Base-by-base conservation (phyloP, 73 alveolate species). In the Blepharisma stoltei region DNA sequence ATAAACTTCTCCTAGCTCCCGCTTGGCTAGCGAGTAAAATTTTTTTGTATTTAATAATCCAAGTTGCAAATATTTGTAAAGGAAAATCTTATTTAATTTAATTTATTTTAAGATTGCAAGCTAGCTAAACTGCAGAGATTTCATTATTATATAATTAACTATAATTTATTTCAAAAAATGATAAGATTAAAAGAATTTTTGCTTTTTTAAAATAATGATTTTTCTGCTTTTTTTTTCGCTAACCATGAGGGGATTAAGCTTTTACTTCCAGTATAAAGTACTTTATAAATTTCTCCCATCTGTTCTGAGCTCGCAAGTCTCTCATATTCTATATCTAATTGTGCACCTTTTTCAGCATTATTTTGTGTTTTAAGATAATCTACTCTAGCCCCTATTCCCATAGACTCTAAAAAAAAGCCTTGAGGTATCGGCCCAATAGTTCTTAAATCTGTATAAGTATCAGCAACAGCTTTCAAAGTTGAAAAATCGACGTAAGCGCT, bases 401-500 rank as follows among this genome's bases (percentile, higher is more conserved):
- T 90, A 6, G 85, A 54, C 68, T 93, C 96, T 14, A 93, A 76
- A 67, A 92, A 89, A 7, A 77, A 46, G 4, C 97, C 98, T 77
- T 93, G 77, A 0, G 97, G 94, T 85, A 93, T 77, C 6, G 92
- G 87, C 37, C 84, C 94, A 11, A 76, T 77, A 7, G 83, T 90
- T 45, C 53, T 78, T 44, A 86, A 77, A 6, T 85, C 90, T 6
- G 78, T 70, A 9, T 75, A 84, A 14, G 52, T 60, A 41, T 83
- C 77, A 20, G 93, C 89, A 27, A 83, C 85, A 37, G 69, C 54
- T 46, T 78, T 81, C 6, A 93, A 67, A 32, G 87, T 88, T 67
- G 83, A 81, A 77, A 90, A 93, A 78, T 93, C 91, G 7, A 93
- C 98, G 82, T 90, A 93, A 6, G 97, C 93, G 46, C 92, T 81